These are phyloP conservation scores for Roridomyces roridus DNA, from an alignment of 768 basidiomycete genomes.

Conservation along the genomic window DNA sequence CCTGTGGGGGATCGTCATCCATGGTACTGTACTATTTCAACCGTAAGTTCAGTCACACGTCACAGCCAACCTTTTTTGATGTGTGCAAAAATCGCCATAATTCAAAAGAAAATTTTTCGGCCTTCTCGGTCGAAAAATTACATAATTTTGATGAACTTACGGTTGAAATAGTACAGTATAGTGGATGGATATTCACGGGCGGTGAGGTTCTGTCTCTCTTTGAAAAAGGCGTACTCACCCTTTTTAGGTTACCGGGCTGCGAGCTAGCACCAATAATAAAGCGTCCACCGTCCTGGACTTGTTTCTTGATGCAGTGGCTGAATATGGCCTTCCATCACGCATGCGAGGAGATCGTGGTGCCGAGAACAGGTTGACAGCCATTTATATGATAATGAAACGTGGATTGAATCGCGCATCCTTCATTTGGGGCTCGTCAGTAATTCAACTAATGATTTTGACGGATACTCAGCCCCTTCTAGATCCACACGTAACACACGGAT, in stretches of 20 bases:
- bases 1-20: slow-evolving; percentile 31
- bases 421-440: slow-evolving; percentile 26
- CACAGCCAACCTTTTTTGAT: no score
- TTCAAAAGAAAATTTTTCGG: no score
- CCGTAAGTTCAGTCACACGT: no score
- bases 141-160: no score
- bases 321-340: slow-evolving; percentile 19
- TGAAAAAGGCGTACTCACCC: neutral
- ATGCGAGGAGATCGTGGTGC: slow-evolving; percentile 29
- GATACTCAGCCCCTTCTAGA: slow-evolving; percentile 18
- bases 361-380: slow-evolving; percentile 30
- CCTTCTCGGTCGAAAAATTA: no score
- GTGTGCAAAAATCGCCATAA: no score
- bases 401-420: slow-evolving; percentile 23
- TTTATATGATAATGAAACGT: slow-evolving; percentile 29
- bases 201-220: slow-evolving; percentile 20
- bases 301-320: neutral
- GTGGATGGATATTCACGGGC: slow-evolving; percentile 38
- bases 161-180: no score
- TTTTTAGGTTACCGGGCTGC: slow-evolving; percentile 3
- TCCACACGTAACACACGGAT: neutral
- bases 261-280: slow-evolving; percentile 17
- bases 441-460: slow-evolving; percentile 33
- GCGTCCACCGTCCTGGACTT: neutral
- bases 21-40: no score